Conservation (phyloP, 768 basidiomycete genomes). For the Tubosaeta sp. region DNA sequence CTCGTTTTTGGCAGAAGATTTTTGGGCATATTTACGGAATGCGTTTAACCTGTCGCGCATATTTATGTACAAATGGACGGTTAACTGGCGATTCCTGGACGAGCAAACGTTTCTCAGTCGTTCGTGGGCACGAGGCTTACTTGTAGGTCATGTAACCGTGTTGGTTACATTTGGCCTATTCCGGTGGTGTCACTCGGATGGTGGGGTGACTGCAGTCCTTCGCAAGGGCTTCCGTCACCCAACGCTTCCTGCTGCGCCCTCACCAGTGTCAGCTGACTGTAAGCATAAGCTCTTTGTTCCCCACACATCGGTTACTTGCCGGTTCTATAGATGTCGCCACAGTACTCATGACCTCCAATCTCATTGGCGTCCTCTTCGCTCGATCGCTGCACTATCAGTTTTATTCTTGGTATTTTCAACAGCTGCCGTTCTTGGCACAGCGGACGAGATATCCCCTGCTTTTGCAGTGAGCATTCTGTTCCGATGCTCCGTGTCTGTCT, state of each 20-base stretch:
- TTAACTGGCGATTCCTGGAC: conserved; percentile 90
- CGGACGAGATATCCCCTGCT: conserved; percentile 60
- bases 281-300: conserved; percentile 23
- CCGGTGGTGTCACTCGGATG: conserved; percentile 74
- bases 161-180: conserved; percentile 64
- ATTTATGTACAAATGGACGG: conserved; percentile 96
- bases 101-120: conserved; percentile 72
- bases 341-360: conserved; percentile 83
- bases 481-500: neutral
- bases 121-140: conserved; percentile 55
- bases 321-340: conserved; percentile 63
- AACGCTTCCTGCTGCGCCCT: conserved; percentile 41
- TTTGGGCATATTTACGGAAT: conserved; percentile 59
- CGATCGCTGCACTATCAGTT: conserved; percentile 98
- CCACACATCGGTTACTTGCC: conserved; percentile 13
- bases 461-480: conserved; percentile 49
- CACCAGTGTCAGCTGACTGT: conserved; percentile 61
- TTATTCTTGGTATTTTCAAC: conserved; percentile 95
- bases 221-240: conserved; percentile 51
- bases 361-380: conserved; percentile 89
- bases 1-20: conserved; percentile 63
- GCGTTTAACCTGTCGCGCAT: conserved; percentile 87
- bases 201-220: conserved; percentile 58
- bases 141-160: conserved; percentile 59
- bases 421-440: conserved; percentile 80